phyloP scores from a whole-genome alignment of 1,284 basidiomycete genomes.

The Ganoderma lucidum region DNA sequence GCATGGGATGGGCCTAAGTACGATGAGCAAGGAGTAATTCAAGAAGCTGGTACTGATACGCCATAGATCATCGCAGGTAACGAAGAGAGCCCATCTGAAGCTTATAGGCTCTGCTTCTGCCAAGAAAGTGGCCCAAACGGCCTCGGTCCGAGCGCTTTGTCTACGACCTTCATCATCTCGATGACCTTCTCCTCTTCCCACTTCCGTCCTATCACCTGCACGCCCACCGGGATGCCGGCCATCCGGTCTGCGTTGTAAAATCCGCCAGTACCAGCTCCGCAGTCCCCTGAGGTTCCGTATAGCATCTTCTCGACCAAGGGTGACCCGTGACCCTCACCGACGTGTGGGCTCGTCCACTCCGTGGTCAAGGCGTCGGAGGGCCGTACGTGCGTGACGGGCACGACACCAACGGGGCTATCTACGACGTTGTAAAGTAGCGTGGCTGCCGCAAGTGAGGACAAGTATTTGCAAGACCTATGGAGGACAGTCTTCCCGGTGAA shows the following conservation, averaged over 20 bases:
- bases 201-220: slow-evolving; percentile 81
- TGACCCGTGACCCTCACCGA: slow-evolving; percentile 57
- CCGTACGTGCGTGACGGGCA: slow-evolving; percentile 87
- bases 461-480: slow-evolving; percentile 32
- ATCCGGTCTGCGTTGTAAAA: slow-evolving; percentile 76
- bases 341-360: slow-evolving; percentile 56
- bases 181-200: slow-evolving; percentile 92
- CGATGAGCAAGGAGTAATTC: too few species aligned
- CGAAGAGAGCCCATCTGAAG: too few species aligned
- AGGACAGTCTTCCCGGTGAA: background rate
- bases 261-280: slow-evolving; percentile 44
- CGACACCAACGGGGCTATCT: slow-evolving; percentile 77
- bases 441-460: slow-evolving; percentile 31
- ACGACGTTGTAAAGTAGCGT: slow-evolving; percentile 74
- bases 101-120: too few species aligned
- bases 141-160: slow-evolving; percentile 51
- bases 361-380: slow-evolving; percentile 65
- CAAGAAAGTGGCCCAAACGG: slow-evolving; percentile 49
- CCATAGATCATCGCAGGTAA: too few species aligned
- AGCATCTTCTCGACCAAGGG: slow-evolving; percentile 61
- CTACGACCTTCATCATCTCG: slow-evolving; percentile 83
- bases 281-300: slow-evolving; percentile 50
- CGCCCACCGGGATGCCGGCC: slow-evolving; percentile 82
- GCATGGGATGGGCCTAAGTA: too few species aligned
- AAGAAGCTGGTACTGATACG: too few species aligned